Evolutionary conservation across 805 yeast genomes (phyloP).

Genomic region (Ascoidea tarda): DNA sequence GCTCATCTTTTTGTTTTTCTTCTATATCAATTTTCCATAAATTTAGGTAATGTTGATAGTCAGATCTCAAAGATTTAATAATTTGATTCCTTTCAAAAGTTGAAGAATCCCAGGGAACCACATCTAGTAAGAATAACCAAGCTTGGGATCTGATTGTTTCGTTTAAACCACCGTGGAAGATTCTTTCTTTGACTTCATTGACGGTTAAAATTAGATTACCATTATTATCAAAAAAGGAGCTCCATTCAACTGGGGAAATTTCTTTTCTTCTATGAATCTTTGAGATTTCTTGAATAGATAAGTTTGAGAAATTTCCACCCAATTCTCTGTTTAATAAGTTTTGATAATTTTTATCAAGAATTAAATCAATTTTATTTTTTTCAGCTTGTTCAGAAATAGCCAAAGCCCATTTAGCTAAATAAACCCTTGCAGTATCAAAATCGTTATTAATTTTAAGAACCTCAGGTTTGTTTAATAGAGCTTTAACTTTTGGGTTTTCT

Average conservation of each 20-base stretch:
- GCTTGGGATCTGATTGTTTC: conserved; percentile 49
- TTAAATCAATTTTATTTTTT: conserved; percentile 25
- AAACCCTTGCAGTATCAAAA: conserved; percentile 84
- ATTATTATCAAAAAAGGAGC: conserved; percentile 60
- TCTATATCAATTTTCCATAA: conserved; percentile 54
- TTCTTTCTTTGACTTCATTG: conserved; percentile 63
- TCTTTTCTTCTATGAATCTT: conserved; percentile 50
- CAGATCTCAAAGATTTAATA: conserved; percentile 36
- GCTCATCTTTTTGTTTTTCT: conserved; percentile 39
- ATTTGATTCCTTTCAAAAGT: conserved; percentile 50
- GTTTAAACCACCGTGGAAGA: conserved; percentile 83
- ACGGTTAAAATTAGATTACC: conserved; percentile 68
- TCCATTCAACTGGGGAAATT: conserved; percentile 68
- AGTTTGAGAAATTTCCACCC: conserved; percentile 37
- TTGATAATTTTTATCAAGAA: conserved; percentile 34
- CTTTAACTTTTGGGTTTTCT: conserved; percentile 41
- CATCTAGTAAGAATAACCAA: conserved; percentile 76
- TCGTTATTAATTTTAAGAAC: conserved; percentile 74
- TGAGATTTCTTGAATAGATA: conserved; percentile 46
- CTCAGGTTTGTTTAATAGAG: conserved; percentile 60
- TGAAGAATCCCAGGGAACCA: conserved; percentile 83
- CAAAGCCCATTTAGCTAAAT: conserved; percentile 93
- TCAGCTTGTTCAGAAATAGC: conserved; percentile 88
- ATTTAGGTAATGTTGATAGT: conserved; percentile 48
- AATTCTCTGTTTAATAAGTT: conserved; percentile 39